Percentiles rank a stretch among this genome's conserved stretches.
These are phyloP conservation scores for Cordyceps farinosa DNA, from an alignment of 2,329 filamentous ascomycete genomes.

Conservation along the genomic window DNA sequence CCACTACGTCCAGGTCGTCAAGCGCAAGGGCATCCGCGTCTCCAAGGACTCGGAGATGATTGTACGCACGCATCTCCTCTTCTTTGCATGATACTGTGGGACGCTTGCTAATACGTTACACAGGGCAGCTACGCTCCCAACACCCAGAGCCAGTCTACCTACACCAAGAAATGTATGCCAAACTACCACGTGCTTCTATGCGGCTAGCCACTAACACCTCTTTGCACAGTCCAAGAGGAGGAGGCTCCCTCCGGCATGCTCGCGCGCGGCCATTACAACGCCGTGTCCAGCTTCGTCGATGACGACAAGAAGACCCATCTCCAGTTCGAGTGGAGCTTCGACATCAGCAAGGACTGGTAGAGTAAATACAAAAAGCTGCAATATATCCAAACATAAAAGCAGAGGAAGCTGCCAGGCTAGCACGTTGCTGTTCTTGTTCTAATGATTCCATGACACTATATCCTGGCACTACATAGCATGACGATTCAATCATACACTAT, in stretches of 20 bases:
- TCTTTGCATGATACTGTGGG: not conserved
- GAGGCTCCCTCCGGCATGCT: slow-evolving; percentile 91
- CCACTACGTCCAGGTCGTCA: slow-evolving; percentile 93
- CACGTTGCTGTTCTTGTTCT: slow-evolving; percentile 7
- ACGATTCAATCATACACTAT: not conserved
- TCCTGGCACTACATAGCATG: slow-evolving; percentile 6
- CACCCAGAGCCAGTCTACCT: slow-evolving; percentile 79
- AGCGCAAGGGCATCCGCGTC: slow-evolving; percentile 79
- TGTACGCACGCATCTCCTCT: slow-evolving; percentile 51
- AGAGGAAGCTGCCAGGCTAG: not conserved
- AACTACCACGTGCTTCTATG: not conserved
- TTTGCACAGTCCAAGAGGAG: slow-evolving; percentile 71
- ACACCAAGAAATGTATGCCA: slow-evolving; percentile 84
- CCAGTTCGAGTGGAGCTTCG: slow-evolving; percentile 92
- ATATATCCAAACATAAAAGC: not conserved
- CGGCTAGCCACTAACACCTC: slow-evolving; percentile 17
- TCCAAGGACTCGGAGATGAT: slow-evolving; percentile 99
- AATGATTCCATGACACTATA: slow-evolving; percentile 5
- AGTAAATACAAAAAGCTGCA: not conserved
- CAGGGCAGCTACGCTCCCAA: slow-evolving; percentile 91
- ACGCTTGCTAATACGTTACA: slow-evolving; percentile 9
- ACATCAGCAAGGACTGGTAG: slow-evolving; percentile 96
- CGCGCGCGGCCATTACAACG: slow-evolving; percentile 84
- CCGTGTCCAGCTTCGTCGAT: slow-evolving; percentile 85
- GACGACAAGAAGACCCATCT: slow-evolving; percentile 91